Evolutionary conservation across 495 filamentous ascomycete genomes (phyloP).

Genomic region (Rhizodiscina lignyota): DNA sequence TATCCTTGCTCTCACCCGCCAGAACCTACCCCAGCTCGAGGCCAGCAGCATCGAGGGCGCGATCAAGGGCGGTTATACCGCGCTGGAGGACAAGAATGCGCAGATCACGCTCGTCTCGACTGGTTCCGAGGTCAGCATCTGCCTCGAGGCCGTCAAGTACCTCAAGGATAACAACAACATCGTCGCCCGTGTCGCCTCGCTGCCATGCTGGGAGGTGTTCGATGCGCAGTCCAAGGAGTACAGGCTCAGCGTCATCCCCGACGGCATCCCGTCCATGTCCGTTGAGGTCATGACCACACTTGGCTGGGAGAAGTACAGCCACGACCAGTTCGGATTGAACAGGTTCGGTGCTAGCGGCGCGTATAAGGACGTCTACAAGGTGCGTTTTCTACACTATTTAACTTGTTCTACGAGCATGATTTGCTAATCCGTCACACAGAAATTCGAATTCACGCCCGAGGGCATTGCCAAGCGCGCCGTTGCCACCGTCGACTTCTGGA

Average conservation of each 20-base stretch:
- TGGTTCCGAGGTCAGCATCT: conserved; percentile 89
- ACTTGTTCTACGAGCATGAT: not conserved
- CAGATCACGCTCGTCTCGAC: conserved; percentile 84
- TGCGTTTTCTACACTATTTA: conserved; percentile 24
- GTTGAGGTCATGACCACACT: conserved; percentile 88
- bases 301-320: conserved; percentile 95
- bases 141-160: conserved; percentile 76
- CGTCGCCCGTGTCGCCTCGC: conserved; percentile 81
- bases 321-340: conserved; percentile 99
- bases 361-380: conserved; percentile 96
- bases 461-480: conserved; percentile 88
- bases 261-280: conserved; percentile 83
- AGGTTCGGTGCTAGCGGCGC: conserved; percentile 91
- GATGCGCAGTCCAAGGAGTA: conserved; percentile 90
- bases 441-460: conserved; percentile 97
- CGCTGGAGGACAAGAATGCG: conserved; percentile 68
- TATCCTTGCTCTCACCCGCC: conserved; percentile 88
- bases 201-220: conserved; percentile 97
- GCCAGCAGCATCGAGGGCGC: conserved; percentile 71
- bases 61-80: conserved; percentile 88
- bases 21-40: conserved; percentile 97
- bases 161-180: conserved; percentile 81
- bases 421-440: conserved; percentile 31
- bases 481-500: conserved; percentile 90
- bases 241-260: conserved; percentile 75